Evolutionary conservation across 306 rosid genomes (phyloP).

Genomic region (Vigna nakashimae): DNA sequence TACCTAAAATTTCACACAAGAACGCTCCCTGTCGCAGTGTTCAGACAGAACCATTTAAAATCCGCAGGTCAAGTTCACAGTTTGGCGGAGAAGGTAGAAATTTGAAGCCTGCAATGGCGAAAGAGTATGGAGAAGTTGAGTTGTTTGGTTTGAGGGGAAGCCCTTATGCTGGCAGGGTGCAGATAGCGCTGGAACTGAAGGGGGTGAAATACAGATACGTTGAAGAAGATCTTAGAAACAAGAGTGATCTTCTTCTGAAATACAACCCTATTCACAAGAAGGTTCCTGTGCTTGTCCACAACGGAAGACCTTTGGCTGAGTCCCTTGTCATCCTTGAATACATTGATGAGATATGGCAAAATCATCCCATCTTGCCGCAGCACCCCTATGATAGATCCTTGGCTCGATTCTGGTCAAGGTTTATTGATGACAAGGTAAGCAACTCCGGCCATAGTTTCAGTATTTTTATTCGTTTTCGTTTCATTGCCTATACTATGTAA

Average conservation of each 20-base stretch:
- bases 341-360: slow-evolving; percentile 62
- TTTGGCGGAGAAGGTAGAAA: neutral
- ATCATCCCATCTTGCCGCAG: slow-evolving; percentile 41
- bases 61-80: neutral
- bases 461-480: no score
- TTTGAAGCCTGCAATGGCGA: slow-evolving; percentile 21
- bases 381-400: slow-evolving; percentile 33
- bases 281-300: slow-evolving; percentile 64
- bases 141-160: slow-evolving; percentile 40
- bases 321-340: slow-evolving; percentile 66
- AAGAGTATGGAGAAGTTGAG: slow-evolving; percentile 34
- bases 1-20: neutral
- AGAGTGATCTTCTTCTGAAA: slow-evolving; percentile 58
- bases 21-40: neutral
- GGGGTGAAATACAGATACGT: slow-evolving; percentile 51
- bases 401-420: slow-evolving; percentile 45
- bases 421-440: slow-evolving; percentile 48
- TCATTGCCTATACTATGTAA: no score
- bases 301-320: slow-evolving; percentile 53
- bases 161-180: slow-evolving; percentile 44
- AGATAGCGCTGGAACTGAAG: slow-evolving; percentile 54
- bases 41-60: neutral
- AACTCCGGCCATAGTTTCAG: no score
- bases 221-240: slow-evolving; percentile 55
- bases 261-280: slow-evolving; percentile 66